Evolutionary conservation across 2,329 filamentous ascomycete species (phyloP), one percentile per base, ranked within the genome.

Genomic region (Colletotrichum eleusines): DNA sequence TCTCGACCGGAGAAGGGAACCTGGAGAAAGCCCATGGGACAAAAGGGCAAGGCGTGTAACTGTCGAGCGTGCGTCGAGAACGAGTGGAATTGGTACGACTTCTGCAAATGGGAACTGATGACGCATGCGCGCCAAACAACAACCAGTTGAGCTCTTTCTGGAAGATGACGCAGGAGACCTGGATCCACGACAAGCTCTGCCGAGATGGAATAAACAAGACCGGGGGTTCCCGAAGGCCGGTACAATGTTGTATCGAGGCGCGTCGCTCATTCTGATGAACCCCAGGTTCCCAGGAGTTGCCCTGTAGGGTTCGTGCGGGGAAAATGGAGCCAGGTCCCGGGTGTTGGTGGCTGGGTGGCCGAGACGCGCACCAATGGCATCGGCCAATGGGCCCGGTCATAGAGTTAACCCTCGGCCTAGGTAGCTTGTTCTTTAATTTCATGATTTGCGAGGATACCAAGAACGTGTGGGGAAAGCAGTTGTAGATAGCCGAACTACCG

Each of bases 121-220:
- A 18, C 2, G 59, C 63, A 71, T 63, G 69, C 69, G 69, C 69
- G 63, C 69, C 64, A 68, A 71, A 68, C 51, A 68, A 53, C 31
- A 4, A 33, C 31, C 31, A 33, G 31, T 33, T n/a, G n/a, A n/a
- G n/a, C n/a, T n/a, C n/a, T 28, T n/a, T n/a, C n/a, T 2, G 26
- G 1, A n/a, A 11, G 23, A 14, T 18, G 12, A 33, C 38, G 7
- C 46, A 35, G 23, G 48, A 63, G 20, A 28, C 14, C 44, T 50
- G 42, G n/a, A 33, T 28, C 44, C 16, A 70, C 5, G 42, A 54
- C 57, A 63, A 46, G 57, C 50, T 61, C 31, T 67, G 51, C 64
- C 44, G 64, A 68, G 53, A 62, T 6, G 14, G 38, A 38, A 35
- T 51, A 46, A 54, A 42, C 58, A 33, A 68, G 35, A 44, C 59